phyloP scores from a whole-genome alignment of 2,329 filamentous ascomycete genomes.

The Gremmenia infestans region DNA sequence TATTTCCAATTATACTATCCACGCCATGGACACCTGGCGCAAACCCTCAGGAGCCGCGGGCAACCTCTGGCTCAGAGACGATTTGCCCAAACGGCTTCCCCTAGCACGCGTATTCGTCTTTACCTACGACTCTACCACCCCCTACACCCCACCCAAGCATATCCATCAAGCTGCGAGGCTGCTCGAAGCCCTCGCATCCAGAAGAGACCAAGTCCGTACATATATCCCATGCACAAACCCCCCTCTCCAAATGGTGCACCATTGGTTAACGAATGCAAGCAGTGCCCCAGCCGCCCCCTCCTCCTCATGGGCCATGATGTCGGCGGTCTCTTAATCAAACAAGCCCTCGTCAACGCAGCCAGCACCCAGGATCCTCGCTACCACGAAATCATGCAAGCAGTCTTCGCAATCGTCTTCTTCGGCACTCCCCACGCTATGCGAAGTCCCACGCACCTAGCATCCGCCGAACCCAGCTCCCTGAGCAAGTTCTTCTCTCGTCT shows the following conservation, averaged over 20 bases:
- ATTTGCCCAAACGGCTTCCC: background rate
- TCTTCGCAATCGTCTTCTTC: background rate
- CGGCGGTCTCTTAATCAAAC: slow-evolving; percentile 23
- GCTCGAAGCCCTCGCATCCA: background rate
- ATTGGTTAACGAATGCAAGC: background rate
- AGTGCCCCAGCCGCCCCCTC: slow-evolving; percentile 2
- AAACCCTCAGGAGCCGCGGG: background rate
- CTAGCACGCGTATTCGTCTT: background rate
- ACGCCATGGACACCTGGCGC: background rate
- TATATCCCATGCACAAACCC: background rate
- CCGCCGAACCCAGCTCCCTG: background rate
- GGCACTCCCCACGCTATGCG: background rate
- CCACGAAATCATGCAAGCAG: background rate
- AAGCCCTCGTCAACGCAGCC: slow-evolving; percentile 9
- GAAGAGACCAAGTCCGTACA: background rate
- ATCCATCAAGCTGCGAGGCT: background rate
- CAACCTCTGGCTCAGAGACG: background rate
- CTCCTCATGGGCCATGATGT: slow-evolving; percentile 21
- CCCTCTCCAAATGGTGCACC: background rate
- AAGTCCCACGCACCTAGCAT: background rate
- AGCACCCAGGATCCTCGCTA: background rate
- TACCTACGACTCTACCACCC: background rate
- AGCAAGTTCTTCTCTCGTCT: background rate
- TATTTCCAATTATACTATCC: background rate
- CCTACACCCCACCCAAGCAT: background rate